Evolutionary conservation across 2,329 filamentous ascomycete species (phyloP), one percentile per base, ranked within the genome.

Genomic region (Decorospora gaudefroyi): DNA sequence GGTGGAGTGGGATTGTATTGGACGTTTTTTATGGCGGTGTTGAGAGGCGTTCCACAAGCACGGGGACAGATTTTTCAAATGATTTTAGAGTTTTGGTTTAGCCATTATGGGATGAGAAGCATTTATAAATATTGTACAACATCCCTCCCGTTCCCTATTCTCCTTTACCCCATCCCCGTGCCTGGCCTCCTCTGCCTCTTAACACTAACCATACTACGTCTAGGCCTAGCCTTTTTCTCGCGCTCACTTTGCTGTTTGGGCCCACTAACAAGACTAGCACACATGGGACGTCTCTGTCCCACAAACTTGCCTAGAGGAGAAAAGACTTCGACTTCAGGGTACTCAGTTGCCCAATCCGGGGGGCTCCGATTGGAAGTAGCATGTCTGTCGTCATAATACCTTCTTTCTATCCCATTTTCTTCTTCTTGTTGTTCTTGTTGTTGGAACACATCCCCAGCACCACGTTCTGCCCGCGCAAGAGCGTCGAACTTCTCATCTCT

Each of bases 251-350:
- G 70, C 10, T 72, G 74, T 18, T 81, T 80, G 64, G 82, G 82
- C 53, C 75, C 73, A 50, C 72, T 70, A 10, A 85, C 67, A 46
- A 85, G 46, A 80, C 84, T 90, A 5, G 83, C 88, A 57, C 86
- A 84, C 76, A 95, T 84, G 1, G 88, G 86, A 53, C 66, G 68
- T 23, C 89, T 77, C 7, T 75, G 72, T 1, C 79, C 85, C 19
- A 97, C 76, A 57, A 87, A 93, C 59, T 83, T 84, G n/a, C 93
- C 93, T 45, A 90, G 79, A 0, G 93, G 93, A 18, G 81, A 87
- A 62, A 87, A 96, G 0, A 97, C 83, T 55, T 97, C 91, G 5
- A 99, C 80, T 7, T 84, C 76, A 0, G 90, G 90, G 75, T 83
- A 84, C 3, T 46, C 46, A 2, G 51, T 51, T 28, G 60, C 50